Conservation (phyloP, 768 basidiomycete genomes). For the Jaapia argillacea region DNA sequence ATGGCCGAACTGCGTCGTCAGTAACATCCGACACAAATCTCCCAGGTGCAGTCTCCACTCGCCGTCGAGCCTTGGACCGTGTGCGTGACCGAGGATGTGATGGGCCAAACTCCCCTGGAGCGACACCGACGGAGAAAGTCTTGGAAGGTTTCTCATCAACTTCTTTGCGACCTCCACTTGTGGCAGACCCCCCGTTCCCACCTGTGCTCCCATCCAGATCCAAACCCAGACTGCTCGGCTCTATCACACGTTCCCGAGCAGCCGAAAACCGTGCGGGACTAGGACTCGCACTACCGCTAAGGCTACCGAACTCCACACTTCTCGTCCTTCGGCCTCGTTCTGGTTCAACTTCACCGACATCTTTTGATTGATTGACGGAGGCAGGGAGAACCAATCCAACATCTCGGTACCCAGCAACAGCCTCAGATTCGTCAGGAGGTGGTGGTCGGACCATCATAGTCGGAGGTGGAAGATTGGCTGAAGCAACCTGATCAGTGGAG, state of each 20-base stretch:
- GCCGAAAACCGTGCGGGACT: conserved; percentile 10
- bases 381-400: conserved; percentile 13
- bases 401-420: conserved; percentile 25
- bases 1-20: background rate
- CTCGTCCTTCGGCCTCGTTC: conserved; percentile 3
- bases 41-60: background rate
- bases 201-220: conserved; percentile 5
- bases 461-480: conserved; percentile 13
- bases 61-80: conserved; percentile 7
- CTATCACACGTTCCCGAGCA: background rate
- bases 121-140: conserved; percentile 35
- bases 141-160: conserved; percentile 21
- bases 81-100: conserved; percentile 20
- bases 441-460: conserved; percentile 21
- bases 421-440: conserved; percentile 23
- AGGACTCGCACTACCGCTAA: conserved; percentile 11
- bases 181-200: conserved; percentile 4
- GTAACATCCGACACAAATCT: background rate
- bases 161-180: conserved; percentile 6
- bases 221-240: conserved; percentile 1
- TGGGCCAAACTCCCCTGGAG: conserved; percentile 24
- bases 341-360: conserved; percentile 3
- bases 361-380: conserved; percentile 7
- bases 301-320: conserved; percentile 10
- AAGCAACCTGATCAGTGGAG: background rate